Evolutionary conservation across 495 filamentous ascomycete genomes (phyloP).

Genomic region (Melanomma pulvis-pyrius): DNA sequence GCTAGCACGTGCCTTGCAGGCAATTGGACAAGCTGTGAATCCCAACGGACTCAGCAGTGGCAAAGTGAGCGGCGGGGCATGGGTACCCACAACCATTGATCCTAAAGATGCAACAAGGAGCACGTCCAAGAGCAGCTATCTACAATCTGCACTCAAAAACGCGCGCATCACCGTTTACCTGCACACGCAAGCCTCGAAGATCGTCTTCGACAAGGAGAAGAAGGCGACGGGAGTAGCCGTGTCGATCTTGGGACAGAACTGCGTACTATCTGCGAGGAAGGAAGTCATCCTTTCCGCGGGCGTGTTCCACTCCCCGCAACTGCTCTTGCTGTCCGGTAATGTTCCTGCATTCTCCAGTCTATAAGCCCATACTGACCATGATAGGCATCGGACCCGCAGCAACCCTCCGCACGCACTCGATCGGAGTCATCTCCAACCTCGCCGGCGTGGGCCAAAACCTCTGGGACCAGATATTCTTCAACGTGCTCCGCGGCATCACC

Average conservation of each 20-base stretch:
- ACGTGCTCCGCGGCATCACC: constrained; percentile 23
- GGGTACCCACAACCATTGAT: background rate
- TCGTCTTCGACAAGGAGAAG: constrained; percentile 51
- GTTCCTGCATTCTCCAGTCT: background rate
- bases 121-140: constrained; percentile 7
- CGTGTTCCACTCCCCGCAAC: constrained; percentile 41
- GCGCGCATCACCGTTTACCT: constrained; percentile 43
- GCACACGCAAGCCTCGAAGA: constrained; percentile 47
- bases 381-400: constrained; percentile 52
- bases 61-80: constrained; percentile 37
- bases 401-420: constrained; percentile 52
- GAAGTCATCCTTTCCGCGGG: constrained; percentile 64
- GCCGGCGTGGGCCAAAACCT: constrained; percentile 57
- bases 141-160: background rate
- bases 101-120: constrained; percentile 9
- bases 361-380: constrained; percentile 42
- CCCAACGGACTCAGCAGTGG: constrained; percentile 43
- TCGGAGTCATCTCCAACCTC: constrained; percentile 56
- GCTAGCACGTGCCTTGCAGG: constrained; percentile 8
- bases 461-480: constrained; percentile 38
- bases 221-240: constrained; percentile 55
- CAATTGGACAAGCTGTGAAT: background rate
- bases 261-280: constrained; percentile 50
- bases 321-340: constrained; percentile 38
- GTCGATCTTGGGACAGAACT: constrained; percentile 42